Evolutionary conservation across 164 flowering plant species (phyloP), one percentile per base, ranked within the genome.

Genomic region (Hamamelis virginiana): DNA sequence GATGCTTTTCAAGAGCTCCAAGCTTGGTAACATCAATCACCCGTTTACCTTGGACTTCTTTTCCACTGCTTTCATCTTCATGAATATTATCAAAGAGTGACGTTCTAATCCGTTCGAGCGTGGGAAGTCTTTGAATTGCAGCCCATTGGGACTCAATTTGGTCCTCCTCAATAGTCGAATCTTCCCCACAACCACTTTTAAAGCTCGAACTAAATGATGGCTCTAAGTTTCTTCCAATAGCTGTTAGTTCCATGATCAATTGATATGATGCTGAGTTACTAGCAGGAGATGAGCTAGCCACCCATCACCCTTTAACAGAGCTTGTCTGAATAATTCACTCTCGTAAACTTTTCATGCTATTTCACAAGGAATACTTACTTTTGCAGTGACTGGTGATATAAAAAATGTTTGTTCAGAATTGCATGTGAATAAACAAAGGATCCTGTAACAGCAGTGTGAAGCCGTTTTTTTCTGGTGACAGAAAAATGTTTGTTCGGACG

Each of bases 71-170:
- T 28, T 44, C 64, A 3, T 15, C 33, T 9, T 67, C 64, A n/a
- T 62, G 28, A 9, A 22, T 33, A 13, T 59, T 27, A 25, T 70
- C 74, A 12, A 80, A 62, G 27, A 83, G 11, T 0, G 82, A 70
- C 16, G 80, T 75, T 25, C 72, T 71, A 13, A 80, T 25, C 51
- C 81, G 58, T 59, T 64, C 57, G 41, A 75, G 75, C 0, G 86
- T 83, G 1, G 86, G 86, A 1, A 83, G 68, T 45, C 75, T 78
- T 76, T 83, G 80, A 28, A 83, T 75, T 16, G 82, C 81, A 45
- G 82, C 75, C 86, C 86, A 83, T 38, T 71, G 75, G 55, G 68
- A 22, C 52, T 52, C 69, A 14, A 70, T 72, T 19, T 71, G 76
- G 26, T 81, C 78, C 10, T 73, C 84, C 12, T 74, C 76, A 0